Base-by-base conservation (phyloP, 192 early-diverging fungal genomes). In the Dissophora ornata region DNA sequence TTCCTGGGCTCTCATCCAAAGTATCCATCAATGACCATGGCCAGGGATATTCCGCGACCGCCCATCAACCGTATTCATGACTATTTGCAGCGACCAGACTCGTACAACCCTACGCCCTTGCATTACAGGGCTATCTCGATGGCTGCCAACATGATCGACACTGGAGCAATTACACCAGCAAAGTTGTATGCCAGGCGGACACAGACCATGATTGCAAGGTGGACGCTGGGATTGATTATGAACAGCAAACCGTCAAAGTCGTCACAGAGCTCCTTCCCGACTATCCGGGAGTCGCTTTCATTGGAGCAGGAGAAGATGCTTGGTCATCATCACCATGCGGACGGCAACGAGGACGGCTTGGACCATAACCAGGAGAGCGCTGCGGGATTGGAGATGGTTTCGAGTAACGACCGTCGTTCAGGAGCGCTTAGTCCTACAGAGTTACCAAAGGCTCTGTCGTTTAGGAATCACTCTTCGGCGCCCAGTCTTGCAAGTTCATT, bases 121-220 rank as follows among this genome's bases (percentile, higher is more conserved):
- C 73, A 77, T 29, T 77, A 50, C 54, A 41, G 73, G 26, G 73
- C 73, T 2, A 77, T 77, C 16, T 62, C 73, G 11, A 77, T 77
- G 58, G 73, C 73, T 0, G 73, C 73, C 26, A 77, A 41, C 32
- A 41, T 77, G n/a, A 67, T 77, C 47, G 73, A 77, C 21, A 67
- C 73, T 3, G 73, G 73, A 2, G 73, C 73, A 12, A 77, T 77
- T n/a, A 77, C 73, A 1, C 73, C 73, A 12, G 73, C 73, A 0
- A 67, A 62, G 28, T 50, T 77, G 2, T 77, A 77, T 24, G 73
- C 73, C 7, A 58, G 65, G 11, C 50, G 73, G 38, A 77, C 73
- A 1, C 73, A 77, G 51, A 67, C 64, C 33, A 77, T 77, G 73
- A 77, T 77, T 41, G 73, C 73, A 18, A 77, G 67, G 33, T 77